Evolutionary conservation across 306 rosid genomes (phyloP).

Genomic region (Malus fusca): DNA sequence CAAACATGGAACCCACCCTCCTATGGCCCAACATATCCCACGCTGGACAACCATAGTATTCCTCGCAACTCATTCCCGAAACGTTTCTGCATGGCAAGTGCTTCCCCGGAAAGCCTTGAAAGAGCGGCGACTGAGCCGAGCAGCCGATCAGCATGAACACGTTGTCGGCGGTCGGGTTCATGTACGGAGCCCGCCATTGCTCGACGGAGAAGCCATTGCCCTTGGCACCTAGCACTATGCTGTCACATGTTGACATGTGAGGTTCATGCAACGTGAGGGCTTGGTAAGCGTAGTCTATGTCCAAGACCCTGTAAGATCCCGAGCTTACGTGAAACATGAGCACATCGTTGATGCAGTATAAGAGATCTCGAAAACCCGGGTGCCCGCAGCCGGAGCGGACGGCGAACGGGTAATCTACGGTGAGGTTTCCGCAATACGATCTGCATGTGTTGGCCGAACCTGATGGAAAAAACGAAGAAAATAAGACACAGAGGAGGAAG

Average conservation of each 20-base stretch:
- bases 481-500: conserved; percentile 6
- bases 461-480: conserved; percentile 14
- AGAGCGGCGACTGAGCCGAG: conserved; percentile 74
- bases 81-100: conserved; percentile 85
- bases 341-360: conserved; percentile 78
- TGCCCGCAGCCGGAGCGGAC: conserved; percentile 86
- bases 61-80: conserved; percentile 92
- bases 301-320: conserved; percentile 80
- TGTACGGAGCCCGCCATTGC: conserved; percentile 71
- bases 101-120: conserved; percentile 87
- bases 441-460: conserved; percentile 37
- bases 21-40: conserved; percentile 74
- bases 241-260: conserved; percentile 80
- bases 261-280: conserved; percentile 86
- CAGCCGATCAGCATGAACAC: conserved; percentile 91
- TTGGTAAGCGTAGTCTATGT: conserved; percentile 87
- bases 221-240: conserved; percentile 50
- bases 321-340: conserved; percentile 85
- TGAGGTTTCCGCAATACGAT: conserved; percentile 85
- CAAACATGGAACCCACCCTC: conserved; percentile 32
- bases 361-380: conserved; percentile 84
- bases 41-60: conserved; percentile 73
- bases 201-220: conserved; percentile 80
- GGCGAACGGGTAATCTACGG: conserved; percentile 81
- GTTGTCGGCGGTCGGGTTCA: conserved; percentile 69